These are phyloP conservation scores for Fusarium palustre DNA, from an alignment of 2,329 filamentous ascomycete genomes.

Conservation along the genomic window DNA sequence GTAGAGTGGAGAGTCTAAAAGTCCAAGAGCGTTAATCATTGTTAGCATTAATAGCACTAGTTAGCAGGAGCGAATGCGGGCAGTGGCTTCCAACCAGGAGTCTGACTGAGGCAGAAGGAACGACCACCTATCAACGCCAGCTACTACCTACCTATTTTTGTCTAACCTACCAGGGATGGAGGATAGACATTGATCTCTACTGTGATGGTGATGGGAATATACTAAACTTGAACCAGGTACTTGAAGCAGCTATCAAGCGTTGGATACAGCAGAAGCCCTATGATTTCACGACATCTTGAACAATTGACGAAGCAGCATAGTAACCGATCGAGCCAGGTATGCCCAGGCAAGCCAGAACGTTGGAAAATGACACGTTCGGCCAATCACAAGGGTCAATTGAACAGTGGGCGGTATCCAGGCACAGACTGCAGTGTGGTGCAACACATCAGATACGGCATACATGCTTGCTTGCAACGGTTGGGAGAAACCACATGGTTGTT, in stretches of 20 bases:
- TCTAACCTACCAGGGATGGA: neutral
- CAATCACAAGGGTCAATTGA: conserved; percentile 19
- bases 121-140: conserved; percentile 7
- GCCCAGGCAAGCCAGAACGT: conserved; percentile 14
- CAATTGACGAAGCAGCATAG: neutral
- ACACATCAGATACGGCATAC: neutral
- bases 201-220: neutral
- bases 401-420: conserved; percentile 12
- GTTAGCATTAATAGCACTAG: neutral
- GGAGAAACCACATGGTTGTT: conserved; percentile 22
- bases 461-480: conserved; percentile 10
- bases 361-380: neutral
- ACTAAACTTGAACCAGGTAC: neutral
- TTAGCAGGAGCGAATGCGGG: conserved; percentile 10
- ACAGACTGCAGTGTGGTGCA: neutral
- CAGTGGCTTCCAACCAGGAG: conserved; percentile 24
- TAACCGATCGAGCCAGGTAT: neutral
- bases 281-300: neutral
- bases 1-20: neutral
- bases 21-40: no score
- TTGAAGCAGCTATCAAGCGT: neutral
- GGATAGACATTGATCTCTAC: neutral
- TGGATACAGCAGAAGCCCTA: neutral
- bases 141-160: neutral
- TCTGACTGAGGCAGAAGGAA: neutral